Base-by-base conservation (phyloP, 352 stramenopile species). In the Elongisporangium undulatum region DNA sequence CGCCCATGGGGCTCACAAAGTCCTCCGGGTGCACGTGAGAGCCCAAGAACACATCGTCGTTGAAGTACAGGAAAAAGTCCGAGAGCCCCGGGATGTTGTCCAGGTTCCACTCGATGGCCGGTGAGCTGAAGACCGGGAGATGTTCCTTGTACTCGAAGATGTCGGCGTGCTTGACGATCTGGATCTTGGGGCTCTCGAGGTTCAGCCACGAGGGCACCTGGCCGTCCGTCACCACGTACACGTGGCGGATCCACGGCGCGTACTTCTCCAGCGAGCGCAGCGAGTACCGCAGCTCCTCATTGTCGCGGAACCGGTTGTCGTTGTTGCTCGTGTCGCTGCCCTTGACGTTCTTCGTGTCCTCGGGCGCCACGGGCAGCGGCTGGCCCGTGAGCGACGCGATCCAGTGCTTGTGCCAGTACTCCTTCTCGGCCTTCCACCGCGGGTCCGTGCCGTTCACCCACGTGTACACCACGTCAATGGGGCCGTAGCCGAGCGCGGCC, bases 401-500 rank as follows among this genome's bases (percentile, higher is more conserved):
- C 86, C 86, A 95, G 67, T 91, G 82, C 62, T 89, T 87, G 71
- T 95, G 86, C 82, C 82, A 96, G 63, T 88, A 91, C 53, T 93
- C 82, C 58, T 95, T 95, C 51, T 95, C 74, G 17, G 77, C 78
- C 51, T 96, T 90, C 95, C 95, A 98, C 15, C 86, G 74, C 12
- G 95, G 91, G 58, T 98, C 95, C 13, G 88, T 96, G 51, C 95
- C 94, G 63, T 98, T 98, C 51, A 98, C 94, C 94, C 95, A 98
- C 62, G 94, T 98, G 72, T 98, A 98, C 22, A 98, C 95, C 23
- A 97, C 92, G 70, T 98, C 95, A 56, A 98, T 97, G 16, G 88
- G 82, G 0, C 82, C 84, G 63, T 95, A 95, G 17, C 53, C 22
- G 16, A 19, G 7, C 41, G 82, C 83, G 19, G 72, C 76, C 39